These are phyloP conservation scores for Lachnellula arida DNA, from an alignment of 2,329 filamentous ascomycete genomes.

Conservation along the genomic window DNA sequence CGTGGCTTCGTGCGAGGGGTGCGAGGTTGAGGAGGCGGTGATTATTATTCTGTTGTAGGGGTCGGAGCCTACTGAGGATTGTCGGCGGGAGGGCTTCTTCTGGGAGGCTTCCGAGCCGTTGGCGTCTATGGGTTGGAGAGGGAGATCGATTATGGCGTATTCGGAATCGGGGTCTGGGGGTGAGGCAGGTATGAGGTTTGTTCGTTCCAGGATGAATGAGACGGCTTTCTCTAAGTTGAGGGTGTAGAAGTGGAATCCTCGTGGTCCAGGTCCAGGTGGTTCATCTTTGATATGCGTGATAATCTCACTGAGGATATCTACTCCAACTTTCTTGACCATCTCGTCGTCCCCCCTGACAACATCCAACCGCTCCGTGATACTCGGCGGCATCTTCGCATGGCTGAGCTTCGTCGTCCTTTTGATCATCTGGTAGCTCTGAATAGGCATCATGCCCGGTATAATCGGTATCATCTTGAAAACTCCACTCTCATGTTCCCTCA, in stretches of 20 bases:
- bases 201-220: slow-evolving; percentile 83
- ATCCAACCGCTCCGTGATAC: slow-evolving; percentile 66
- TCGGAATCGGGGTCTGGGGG: slow-evolving; percentile 43
- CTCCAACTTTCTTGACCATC: slow-evolving; percentile 72
- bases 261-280: slow-evolving; percentile 50
- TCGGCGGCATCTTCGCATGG: slow-evolving; percentile 73
- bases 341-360: slow-evolving; percentile 75
- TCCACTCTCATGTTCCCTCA: slow-evolving; percentile 78
- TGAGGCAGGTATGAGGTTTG: slow-evolving; percentile 67
- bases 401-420: slow-evolving; percentile 91
- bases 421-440: slow-evolving; percentile 95
- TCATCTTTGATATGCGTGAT: slow-evolving; percentile 70
- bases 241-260: slow-evolving; percentile 96
- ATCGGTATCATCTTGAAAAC: slow-evolving; percentile 83
- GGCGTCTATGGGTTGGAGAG: slow-evolving; percentile 40
- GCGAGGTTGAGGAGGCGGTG: slow-evolving; percentile 53
- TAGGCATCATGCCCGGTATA: slow-evolving; percentile 93
- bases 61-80: slow-evolving; percentile 67
- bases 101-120: slow-evolving; percentile 39
- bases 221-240: slow-evolving; percentile 95
- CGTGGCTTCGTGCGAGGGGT: slow-evolving; percentile 65
- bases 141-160: slow-evolving; percentile 39
- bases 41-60: slow-evolving; percentile 86
- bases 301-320: slow-evolving; percentile 80
- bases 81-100: slow-evolving; percentile 24